These are phyloP conservation scores for Pseudogymnoascus sp. DNA, from an alignment of 2,329 filamentous ascomycete species.

Conservation along the genomic window DNA sequence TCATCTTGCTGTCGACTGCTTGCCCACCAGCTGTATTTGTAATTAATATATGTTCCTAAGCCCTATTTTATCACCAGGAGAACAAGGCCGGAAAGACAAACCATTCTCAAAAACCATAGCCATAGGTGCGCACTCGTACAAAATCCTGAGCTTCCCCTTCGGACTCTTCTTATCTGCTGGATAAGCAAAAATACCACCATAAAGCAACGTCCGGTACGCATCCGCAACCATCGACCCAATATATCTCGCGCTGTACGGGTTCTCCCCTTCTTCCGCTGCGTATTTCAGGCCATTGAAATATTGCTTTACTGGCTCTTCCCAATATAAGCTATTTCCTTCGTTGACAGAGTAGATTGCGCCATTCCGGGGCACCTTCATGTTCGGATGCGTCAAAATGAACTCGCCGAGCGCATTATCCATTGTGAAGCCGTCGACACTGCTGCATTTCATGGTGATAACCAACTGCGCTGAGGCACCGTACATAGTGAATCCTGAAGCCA, in stretches of 20 bases:
- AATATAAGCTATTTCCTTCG: slow-evolving; percentile 96
- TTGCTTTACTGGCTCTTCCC: slow-evolving; percentile 76
- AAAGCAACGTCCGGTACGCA: slow-evolving; percentile 89
- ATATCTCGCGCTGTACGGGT: slow-evolving; percentile 91
- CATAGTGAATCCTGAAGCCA: slow-evolving; percentile 97
- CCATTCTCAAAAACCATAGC: slow-evolving; percentile 98
- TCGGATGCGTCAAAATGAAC: slow-evolving; percentile 94
- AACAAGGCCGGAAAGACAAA: slow-evolving; percentile 37
- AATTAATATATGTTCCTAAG: slow-evolving; percentile 22
- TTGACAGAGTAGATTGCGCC: slow-evolving; percentile 95
- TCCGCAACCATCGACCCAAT: slow-evolving; percentile 98
- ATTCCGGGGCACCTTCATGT: slow-evolving; percentile 78
- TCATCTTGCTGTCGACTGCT: slow-evolving; percentile 85
- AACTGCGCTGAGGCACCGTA: slow-evolving; percentile 95
- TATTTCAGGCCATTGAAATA: slow-evolving; percentile 89
- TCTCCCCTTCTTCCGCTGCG: slow-evolving; percentile 58
- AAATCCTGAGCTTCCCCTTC: slow-evolving; percentile 93
- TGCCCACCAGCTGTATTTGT: slow-evolving; percentile 67
- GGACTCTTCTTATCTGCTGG: slow-evolving; percentile 96
- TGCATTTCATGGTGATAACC: slow-evolving; percentile 92
- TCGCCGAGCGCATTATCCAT: slow-evolving; percentile 94
- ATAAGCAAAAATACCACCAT: slow-evolving; percentile 96
- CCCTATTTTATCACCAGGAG: background rate
- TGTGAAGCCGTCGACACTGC: slow-evolving; percentile 92
- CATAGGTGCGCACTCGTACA: slow-evolving; percentile 99